Evolutionary conservation across 495 filamentous ascomycete genomes (phyloP).

Genomic region (Copromyces sp.): DNA sequence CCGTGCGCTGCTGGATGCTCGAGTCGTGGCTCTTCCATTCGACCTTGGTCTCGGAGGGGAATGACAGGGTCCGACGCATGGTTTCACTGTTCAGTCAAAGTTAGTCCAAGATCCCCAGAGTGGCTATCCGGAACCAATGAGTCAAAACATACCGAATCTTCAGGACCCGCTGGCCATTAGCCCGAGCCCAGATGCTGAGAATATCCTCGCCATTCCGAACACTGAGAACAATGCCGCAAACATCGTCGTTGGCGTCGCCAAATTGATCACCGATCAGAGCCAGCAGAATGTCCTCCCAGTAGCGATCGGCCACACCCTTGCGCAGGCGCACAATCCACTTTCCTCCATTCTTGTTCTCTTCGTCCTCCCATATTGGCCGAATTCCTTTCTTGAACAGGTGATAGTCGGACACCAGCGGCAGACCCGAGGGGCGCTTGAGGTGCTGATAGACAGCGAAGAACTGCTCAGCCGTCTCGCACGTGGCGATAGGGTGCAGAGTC

Average conservation of each 20-base stretch:
- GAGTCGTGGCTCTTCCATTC: conserved; percentile 87
- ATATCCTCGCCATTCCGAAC: conserved; percentile 94
- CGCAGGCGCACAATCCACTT: conserved; percentile 96
- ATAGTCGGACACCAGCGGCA: conserved; percentile 93
- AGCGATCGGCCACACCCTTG: conserved; percentile 93
- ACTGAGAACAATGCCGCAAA: conserved; percentile 89
- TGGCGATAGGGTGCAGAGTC: conserved; percentile 76
- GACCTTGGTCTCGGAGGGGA: conserved; percentile 81
- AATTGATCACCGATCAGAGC: conserved; percentile 94
- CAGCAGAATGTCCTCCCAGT: conserved; percentile 92
- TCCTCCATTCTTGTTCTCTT: conserved; percentile 88
- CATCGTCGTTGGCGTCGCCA: conserved; percentile 83
- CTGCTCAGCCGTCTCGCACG: conserved; percentile 73
- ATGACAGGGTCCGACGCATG: conserved; percentile 75
- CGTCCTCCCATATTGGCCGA: conserved; percentile 96
- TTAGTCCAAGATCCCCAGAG: conserved; percentile 1
- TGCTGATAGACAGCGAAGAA: conserved; percentile 92
- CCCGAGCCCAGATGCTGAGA: conserved; percentile 92
- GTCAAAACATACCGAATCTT: conserved; percentile 71
- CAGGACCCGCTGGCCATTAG: conserved; percentile 82
- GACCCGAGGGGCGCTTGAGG: conserved; percentile 74
- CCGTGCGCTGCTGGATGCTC: conserved; percentile 70
- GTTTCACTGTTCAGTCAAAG: conserved; percentile 55
- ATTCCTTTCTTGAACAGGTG: conserved; percentile 97
- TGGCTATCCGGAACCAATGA: neutral